These are phyloP conservation scores for Haplosporangium sp. DNA, from an alignment of 371 early-diverging fungal species.

Conservation along the genomic window DNA sequence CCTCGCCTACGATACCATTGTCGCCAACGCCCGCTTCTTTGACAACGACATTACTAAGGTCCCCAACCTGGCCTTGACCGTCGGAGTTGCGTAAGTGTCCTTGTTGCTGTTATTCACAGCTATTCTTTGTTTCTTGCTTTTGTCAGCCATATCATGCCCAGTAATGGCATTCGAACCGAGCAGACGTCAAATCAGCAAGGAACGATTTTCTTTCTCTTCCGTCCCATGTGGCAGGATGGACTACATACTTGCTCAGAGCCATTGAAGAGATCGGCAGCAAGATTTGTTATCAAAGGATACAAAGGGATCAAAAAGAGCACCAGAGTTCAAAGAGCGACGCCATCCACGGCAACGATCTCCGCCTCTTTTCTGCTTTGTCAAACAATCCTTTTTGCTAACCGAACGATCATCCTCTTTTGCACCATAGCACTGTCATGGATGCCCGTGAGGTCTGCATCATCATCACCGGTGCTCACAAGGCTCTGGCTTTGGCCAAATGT, in stretches of 20 bases:
- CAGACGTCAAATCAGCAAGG: too few relatives aligned
- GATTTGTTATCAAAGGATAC: constrained; percentile 10
- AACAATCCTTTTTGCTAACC: background rate
- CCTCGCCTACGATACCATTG: constrained; percentile 91
- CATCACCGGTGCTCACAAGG: constrained; percentile 89
- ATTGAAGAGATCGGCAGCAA: constrained; percentile 4
- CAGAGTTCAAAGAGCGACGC: background rate
- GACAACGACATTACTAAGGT: constrained; percentile 89
- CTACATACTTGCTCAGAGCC: too few relatives aligned
- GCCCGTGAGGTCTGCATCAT: constrained; percentile 88
- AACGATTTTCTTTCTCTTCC: background rate
- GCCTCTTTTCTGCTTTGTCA: background rate
- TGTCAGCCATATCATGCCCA: background rate
- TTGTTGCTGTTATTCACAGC: background rate
- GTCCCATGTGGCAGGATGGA: too few relatives aligned
- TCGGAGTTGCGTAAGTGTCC: constrained; percentile 81
- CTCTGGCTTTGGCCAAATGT: constrained; percentile 85
- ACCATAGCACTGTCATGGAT: constrained; percentile 83
- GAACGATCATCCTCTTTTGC: background rate
- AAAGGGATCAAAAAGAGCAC: background rate
- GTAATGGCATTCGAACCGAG: too few relatives aligned
- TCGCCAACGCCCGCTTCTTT: constrained; percentile 91
- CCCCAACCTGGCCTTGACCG: constrained; percentile 89
- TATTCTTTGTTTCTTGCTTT: background rate
- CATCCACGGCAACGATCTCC: background rate